Percentiles rank a stretch among this genome's conserved stretches.
Conservation (phyloP, 2,329 filamentous ascomycete species). For the Epichloe brachyelytri region DNA sequence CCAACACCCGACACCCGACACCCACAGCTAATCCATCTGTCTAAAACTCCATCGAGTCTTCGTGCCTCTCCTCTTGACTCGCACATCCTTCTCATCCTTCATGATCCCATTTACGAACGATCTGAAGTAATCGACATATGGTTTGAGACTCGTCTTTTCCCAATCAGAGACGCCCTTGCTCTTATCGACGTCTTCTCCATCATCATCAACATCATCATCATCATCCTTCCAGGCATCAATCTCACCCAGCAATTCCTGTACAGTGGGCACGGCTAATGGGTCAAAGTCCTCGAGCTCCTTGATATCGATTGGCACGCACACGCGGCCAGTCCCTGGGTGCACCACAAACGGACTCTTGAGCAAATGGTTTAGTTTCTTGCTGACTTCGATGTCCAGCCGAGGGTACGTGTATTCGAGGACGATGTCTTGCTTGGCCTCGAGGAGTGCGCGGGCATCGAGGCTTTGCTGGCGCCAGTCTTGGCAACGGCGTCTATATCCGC, state of each 20-base stretch:
- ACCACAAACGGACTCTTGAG: slow-evolving; percentile 95
- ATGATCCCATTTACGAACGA: slow-evolving; percentile 66
- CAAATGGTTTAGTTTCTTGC: slow-evolving; percentile 95
- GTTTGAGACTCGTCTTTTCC: slow-evolving; percentile 93
- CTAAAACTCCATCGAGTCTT: slow-evolving; percentile 40
- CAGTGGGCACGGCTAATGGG: slow-evolving; percentile 77
- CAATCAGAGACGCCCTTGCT: slow-evolving; percentile 55
- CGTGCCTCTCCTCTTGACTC: slow-evolving; percentile 44
- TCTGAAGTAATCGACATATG: slow-evolving; percentile 83
- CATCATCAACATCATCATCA: slow-evolving; percentile 25
- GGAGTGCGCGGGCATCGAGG: slow-evolving; percentile 60
- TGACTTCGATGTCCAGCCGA: slow-evolving; percentile 90
- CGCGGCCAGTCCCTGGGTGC: slow-evolving; percentile 83
- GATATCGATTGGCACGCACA: slow-evolving; percentile 90
- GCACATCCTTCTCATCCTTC: slow-evolving; percentile 54
- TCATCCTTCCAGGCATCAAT: slow-evolving; percentile 66
- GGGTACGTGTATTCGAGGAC: slow-evolving; percentile 97
- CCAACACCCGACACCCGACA: neutral
- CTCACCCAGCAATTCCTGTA: slow-evolving; percentile 66
- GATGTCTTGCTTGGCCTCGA: slow-evolving; percentile 89
- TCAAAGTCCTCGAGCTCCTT: slow-evolving; percentile 66
- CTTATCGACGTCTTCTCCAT: slow-evolving; percentile 24
- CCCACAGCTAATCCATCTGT: neutral
- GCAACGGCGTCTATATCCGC: slow-evolving; percentile 82
- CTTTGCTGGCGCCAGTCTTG: slow-evolving; percentile 59